phyloP scores from a whole-genome alignment of 192 early-diverging fungal genomes.

The Entomortierella beljakovae region DNA sequence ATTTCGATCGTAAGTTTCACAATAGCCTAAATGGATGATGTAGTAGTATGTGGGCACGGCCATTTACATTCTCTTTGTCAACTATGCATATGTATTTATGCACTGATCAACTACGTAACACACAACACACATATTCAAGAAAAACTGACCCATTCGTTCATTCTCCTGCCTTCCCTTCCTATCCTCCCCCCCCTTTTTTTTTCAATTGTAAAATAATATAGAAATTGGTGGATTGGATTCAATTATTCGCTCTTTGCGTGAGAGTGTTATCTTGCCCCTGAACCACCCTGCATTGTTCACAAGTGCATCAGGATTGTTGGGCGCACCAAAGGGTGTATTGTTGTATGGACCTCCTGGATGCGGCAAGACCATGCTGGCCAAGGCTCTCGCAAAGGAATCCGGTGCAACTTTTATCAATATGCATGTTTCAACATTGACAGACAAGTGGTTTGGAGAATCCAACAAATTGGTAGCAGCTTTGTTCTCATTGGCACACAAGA shows the following conservation, averaged over 20 bases:
- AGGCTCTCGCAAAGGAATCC: slow-evolving; percentile 97
- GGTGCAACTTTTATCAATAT: slow-evolving; percentile 98
- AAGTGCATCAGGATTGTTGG: slow-evolving; percentile 85
- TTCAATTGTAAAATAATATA: slow-evolving; percentile 19
- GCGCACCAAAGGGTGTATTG: slow-evolving; percentile 93
- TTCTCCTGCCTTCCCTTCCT: slow-evolving; percentile 5
- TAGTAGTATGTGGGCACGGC: too few relatives aligned
- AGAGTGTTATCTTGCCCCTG: slow-evolving; percentile 97
- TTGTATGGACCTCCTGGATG: slow-evolving; percentile 97
- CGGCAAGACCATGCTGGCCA: slow-evolving; percentile 99
- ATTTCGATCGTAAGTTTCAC: slow-evolving; percentile 75
- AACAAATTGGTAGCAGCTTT: slow-evolving; percentile 94
- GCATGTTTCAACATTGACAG: slow-evolving; percentile 95
- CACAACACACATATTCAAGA: too few relatives aligned
- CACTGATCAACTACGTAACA: too few relatives aligned
- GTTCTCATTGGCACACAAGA: slow-evolving; percentile 93
- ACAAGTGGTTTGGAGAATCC: slow-evolving; percentile 99
- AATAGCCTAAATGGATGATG: neutral
- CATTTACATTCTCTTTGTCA: too few relatives aligned
- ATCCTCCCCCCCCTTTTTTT: neutral
- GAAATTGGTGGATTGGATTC: slow-evolving; percentile 95
- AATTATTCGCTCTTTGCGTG: slow-evolving; percentile 91
- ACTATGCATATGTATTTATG: too few relatives aligned
- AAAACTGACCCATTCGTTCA: slow-evolving; percentile 1
- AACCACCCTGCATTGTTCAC: slow-evolving; percentile 93